These are phyloP conservation scores for Daldinia caldariorum DNA, from an alignment of 495 filamentous ascomycete species.

Conservation along the genomic window DNA sequence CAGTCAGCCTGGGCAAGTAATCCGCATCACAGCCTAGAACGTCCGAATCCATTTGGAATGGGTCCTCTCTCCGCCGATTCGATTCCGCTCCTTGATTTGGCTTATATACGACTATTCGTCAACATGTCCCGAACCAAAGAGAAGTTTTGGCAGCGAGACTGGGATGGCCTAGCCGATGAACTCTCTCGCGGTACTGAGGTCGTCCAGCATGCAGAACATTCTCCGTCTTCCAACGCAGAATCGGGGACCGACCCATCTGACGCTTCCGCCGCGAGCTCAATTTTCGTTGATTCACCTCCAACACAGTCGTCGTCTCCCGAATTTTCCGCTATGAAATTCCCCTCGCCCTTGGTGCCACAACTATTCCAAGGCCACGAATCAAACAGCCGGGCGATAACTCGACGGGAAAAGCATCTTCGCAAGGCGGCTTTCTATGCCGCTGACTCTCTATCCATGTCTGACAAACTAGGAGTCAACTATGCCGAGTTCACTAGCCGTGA, in stretches of 20 bases:
- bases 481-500: conserved; percentile 87
- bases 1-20: conserved; percentile 92
- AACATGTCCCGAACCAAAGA: conserved; percentile 92
- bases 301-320: conserved; percentile 65
- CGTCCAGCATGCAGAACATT: conserved; percentile 76
- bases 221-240: conserved; percentile 64
- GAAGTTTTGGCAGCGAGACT: conserved; percentile 93
- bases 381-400: conserved; percentile 49
- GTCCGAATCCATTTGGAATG: conserved; percentile 88
- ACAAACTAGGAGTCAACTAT: conserved; percentile 87
- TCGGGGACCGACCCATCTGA: conserved; percentile 64
- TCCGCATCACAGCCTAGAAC: conserved; percentile 84
- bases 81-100: conserved; percentile 92
- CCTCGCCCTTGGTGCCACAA: conserved; percentile 30
- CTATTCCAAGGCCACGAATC: conserved; percentile 46
- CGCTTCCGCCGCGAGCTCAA: conserved; percentile 56
- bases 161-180: conserved; percentile 91
- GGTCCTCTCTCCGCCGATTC: conserved; percentile 92
- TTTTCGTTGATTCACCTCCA: conserved; percentile 64
- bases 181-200: conserved; percentile 81
- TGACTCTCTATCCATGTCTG: conserved; percentile 89
- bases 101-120: conserved; percentile 92
- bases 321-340: conserved; percentile 53
- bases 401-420: conserved; percentile 85
- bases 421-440: conserved; percentile 96